Base-by-base conservation (phyloP, 192 early-diverging fungal species). In the Gaertneriomyces semiglobifer region DNA sequence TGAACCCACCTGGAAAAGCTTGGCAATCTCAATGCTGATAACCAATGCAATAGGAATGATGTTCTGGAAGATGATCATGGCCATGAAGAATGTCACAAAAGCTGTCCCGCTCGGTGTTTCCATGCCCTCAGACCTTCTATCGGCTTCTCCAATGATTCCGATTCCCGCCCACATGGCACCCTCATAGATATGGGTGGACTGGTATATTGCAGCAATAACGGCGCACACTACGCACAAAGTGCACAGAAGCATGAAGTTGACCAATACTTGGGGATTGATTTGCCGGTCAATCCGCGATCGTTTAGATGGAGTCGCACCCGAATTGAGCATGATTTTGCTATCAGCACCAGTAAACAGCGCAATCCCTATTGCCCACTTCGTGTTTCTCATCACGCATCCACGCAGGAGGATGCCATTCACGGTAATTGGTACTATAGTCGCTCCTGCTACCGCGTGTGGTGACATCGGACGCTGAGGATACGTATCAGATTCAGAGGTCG, bases 321-420 rank as follows among this genome's bases (percentile, higher is more conserved):
- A 87, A 70, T 99, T 99, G 61, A 95, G 74, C 89, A 96, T 92
- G 53, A 99, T 93, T 74, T 98, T 97, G 18, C 93, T 91, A n/a
- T 99, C 95, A 62, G 81, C 70, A 20, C 97, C 97, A 7, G 94
- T 95, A 73, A 89, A 98, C 14, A 95, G 72, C 0, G 87, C 92
- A 47, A 94, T 77, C 11, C 91, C 93, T 65, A 93, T 91, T 6
- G 88, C 81, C 84, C 91, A 96, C 58, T 84, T 68, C 3, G 97
- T 99, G 79, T 99, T 98, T 18, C 93, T 80, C 41, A 99, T 74
- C 11, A 95, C 83, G 77, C 93, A 95, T 42, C 95, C 95, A 50
- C 96, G 87, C 38, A 99, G 79, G 8, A 99, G 74, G 25, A 98
- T 58, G 4, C 33, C 33, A 60, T 47, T 16, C 44, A 33, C n/a